Base-by-base conservation (phyloP, 75 land plant genomes). In the Adiantum capillusveneris region DNA sequence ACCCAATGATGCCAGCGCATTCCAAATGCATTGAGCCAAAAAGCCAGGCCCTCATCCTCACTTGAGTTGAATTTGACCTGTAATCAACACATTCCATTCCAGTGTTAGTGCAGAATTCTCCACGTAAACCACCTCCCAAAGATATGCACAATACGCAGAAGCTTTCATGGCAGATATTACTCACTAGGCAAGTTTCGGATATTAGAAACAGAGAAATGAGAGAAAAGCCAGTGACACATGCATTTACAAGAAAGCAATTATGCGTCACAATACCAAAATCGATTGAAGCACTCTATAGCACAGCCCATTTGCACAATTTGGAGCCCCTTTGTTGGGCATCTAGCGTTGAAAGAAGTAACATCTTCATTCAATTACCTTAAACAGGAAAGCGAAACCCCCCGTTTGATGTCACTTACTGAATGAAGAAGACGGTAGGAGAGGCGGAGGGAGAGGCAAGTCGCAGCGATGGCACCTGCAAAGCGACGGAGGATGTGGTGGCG, bases 381-480 rank as follows among this genome's bases (percentile, higher is more conserved):
- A n/a, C n/a, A n/a, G n/a, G n/a, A n/a, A n/a, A n/a, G n/a, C n/a
- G n/a, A n/a, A n/a, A n/a, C n/a, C n/a, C n/a, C n/a, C n/a, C n/a
- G n/a, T n/a, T n/a, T n/a, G n/a, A n/a, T n/a, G n/a, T 22, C 12
- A 26, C 79, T 63, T 44, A 87, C 83, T 0, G 83, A 79, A 29
- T 83, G 73, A 27, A 80, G 80, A 31, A 77, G 30, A 41, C 6
- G 50, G 18, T 46, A 21, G 50, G 50, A 46, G 52, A 72, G 0
- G 53, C 63, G 11, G 17, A 81, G 60, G 6, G 94, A 74, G 6
- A 73, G 61, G 50, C 75, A 3, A 42, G 94, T 78, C 29, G 84
- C 81, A 44, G 79, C 39, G 62, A 65, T 54, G 24, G 84, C 89
- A 75, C 84, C 84, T 16, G 53, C 64, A 77, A 92, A 92, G 19